Conservation (phyloP, 306 rosid genomes). For the Citrullus amarus region DNA sequence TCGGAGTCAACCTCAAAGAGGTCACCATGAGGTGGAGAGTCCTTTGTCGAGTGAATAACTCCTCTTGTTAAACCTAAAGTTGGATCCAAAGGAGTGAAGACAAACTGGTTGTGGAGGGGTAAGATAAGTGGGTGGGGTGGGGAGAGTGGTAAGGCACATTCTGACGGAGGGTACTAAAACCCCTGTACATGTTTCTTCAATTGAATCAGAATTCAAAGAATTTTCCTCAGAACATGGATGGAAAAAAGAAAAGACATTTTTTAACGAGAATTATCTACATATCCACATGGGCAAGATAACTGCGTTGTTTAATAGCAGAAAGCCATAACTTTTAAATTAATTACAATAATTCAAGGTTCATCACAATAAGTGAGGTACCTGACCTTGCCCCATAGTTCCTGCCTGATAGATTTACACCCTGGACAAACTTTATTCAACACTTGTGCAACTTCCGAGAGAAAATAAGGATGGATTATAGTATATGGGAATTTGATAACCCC, state of each 20-base stretch:
- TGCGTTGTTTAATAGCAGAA: background rate
- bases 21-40: background rate
- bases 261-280: background rate
- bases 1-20: background rate
- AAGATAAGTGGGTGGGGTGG: background rate
- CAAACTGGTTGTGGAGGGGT: background rate
- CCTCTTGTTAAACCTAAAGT: background rate
- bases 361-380: conserved; percentile 28
- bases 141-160: background rate
- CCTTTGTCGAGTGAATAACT: background rate
- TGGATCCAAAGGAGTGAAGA: background rate
- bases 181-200: background rate
- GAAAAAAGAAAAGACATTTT: too few species aligned
- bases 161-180: background rate
- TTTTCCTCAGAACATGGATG: too few species aligned
- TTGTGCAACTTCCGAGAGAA: conserved; percentile 57
- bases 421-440: conserved; percentile 81
- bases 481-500: conserved; percentile 65
- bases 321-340: background rate
- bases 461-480: conserved; percentile 64
- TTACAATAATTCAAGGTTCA: conserved; percentile 9
- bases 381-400: conserved; percentile 52
- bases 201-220: too few species aligned
- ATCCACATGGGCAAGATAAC: background rate
- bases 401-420: conserved; percentile 57